phyloP scores from a whole-genome alignment of 2,329 filamentous ascomycete genomes.

The Fusarium luffae region DNA sequence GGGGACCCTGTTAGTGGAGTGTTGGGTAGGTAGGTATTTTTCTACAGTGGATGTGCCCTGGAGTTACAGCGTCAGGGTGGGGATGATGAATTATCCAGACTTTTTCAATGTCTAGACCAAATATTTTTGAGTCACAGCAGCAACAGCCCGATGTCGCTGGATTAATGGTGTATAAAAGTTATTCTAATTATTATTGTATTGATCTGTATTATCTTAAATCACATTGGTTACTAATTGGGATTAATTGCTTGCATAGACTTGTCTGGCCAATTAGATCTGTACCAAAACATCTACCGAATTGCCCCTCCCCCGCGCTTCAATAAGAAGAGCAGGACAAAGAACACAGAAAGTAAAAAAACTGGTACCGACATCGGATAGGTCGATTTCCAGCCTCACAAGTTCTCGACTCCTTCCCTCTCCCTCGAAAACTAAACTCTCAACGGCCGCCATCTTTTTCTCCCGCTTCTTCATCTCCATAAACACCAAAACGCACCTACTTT shows the following conservation, averaged over 20 bases:
- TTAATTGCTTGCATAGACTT: slow-evolving; percentile 4
- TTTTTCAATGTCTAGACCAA: slow-evolving; percentile 4
- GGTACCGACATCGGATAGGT: slow-evolving; percentile 34
- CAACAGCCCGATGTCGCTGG: slow-evolving; percentile 25
- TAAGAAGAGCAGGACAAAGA: background rate
- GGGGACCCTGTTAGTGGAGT: background rate
- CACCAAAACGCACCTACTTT: slow-evolving; percentile 11
- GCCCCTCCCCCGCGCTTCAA: slow-evolving; percentile 26
- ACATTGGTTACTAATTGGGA: slow-evolving; percentile 6
- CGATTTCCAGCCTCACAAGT: slow-evolving; percentile 9
- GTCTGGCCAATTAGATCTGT: slow-evolving; percentile 13
- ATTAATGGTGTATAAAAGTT: slow-evolving; percentile 5
- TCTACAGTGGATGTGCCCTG: slow-evolving; percentile 2
- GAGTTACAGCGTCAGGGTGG: background rate
- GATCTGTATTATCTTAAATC: background rate
- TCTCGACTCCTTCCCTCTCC: slow-evolving; percentile 2
- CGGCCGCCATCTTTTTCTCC: slow-evolving; percentile 29
- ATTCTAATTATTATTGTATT: background rate
- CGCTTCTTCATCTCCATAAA: slow-evolving; percentile 8
- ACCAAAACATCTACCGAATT: slow-evolving; percentile 11
- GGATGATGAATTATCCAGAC: slow-evolving; percentile 39
- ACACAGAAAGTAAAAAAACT: slow-evolving; percentile 21
- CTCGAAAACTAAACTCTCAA: slow-evolving; percentile 32
- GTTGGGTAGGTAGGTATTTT: background rate
- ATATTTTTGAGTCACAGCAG: slow-evolving; percentile 29